A percentile compares a stretch with the other conserved stretches of the same genome.
Evolutionary conservation across 305 asterid genomes (phyloP).

Genomic region (Fraxinus angustifolia): DNA sequence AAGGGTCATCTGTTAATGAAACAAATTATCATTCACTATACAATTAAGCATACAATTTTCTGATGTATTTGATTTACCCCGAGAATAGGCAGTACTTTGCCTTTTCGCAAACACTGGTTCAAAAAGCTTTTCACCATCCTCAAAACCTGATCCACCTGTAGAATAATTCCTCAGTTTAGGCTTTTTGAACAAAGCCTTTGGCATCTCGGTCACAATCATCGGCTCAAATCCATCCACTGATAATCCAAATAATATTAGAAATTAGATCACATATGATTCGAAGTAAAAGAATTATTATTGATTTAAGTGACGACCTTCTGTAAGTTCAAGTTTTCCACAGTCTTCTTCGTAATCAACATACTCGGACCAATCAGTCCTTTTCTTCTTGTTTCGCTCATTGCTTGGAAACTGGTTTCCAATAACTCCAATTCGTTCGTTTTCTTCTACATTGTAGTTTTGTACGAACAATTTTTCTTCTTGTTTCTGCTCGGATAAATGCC

Average conservation of each 20-base stretch:
- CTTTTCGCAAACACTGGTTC: constrained; percentile 36
- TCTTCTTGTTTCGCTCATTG: constrained; percentile 23
- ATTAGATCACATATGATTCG: background rate
- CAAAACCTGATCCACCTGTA: constrained; percentile 11
- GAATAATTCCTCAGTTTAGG: constrained; percentile 41
- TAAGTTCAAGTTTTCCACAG: constrained; percentile 1
- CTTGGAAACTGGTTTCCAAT: constrained; percentile 13
- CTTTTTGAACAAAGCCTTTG: constrained; percentile 50
- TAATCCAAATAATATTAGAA: constrained; percentile 21
- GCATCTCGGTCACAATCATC: constrained; percentile 57
- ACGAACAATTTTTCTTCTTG: background rate
- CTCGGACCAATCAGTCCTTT: constrained; percentile 75
- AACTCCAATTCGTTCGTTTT: background rate
- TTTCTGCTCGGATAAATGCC: constrained; percentile 52
- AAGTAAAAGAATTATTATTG: background rate
- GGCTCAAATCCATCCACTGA: constrained; percentile 50
- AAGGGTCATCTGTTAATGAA: background rate
- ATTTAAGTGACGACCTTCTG: constrained; percentile 39
- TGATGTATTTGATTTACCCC: constrained; percentile 21
- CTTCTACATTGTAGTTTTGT: background rate
- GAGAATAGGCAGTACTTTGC: constrained; percentile 24
- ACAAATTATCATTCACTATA: background rate
- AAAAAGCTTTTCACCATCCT: constrained; percentile 22
- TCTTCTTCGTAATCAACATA: constrained; percentile 51
- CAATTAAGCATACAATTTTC: background rate